Evolutionary conservation across 2,329 filamentous ascomycete genomes (phyloP).

Genomic region (Pleoardoris graminearum): DNA sequence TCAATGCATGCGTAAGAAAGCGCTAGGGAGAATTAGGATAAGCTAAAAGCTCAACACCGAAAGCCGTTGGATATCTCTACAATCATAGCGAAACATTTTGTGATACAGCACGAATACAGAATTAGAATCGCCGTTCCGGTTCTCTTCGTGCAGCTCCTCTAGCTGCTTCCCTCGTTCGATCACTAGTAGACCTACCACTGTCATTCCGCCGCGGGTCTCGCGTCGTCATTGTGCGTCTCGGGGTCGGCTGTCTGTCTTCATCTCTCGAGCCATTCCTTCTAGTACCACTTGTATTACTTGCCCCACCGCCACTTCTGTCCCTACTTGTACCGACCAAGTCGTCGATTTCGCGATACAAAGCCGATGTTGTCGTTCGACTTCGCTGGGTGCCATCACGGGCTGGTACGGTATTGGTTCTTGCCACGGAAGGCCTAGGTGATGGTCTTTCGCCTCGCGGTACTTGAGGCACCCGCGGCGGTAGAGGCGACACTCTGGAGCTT

Average conservation of each 20-base stretch:
- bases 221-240: constrained; percentile 13
- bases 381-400: constrained; percentile 1
- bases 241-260: constrained; percentile 12
- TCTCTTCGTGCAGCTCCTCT: not conserved
- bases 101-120: too few relatives aligned
- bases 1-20: too few relatives aligned
- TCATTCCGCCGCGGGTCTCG: constrained; percentile 2
- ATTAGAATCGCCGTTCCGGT: not conserved
- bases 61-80: too few relatives aligned
- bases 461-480: not conserved
- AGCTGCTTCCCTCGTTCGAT: not conserved
- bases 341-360: constrained; percentile 34
- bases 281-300: not conserved
- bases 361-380: constrained; percentile 32
- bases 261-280: not conserved
- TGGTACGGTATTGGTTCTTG: constrained; percentile 12
- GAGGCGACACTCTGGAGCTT: constrained; percentile 9
- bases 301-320: constrained; percentile 5
- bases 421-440: constrained; percentile 9
- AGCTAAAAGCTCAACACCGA: too few relatives aligned
- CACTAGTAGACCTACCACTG: not conserved
- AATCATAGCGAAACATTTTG: too few relatives aligned
- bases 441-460: constrained; percentile 1
- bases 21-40: too few relatives aligned
- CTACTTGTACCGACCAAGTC: constrained; percentile 25